Base-by-base conservation (phyloP, 225 moss, liverwort and hornwort species). In the Polytrichum formosum region DNA sequence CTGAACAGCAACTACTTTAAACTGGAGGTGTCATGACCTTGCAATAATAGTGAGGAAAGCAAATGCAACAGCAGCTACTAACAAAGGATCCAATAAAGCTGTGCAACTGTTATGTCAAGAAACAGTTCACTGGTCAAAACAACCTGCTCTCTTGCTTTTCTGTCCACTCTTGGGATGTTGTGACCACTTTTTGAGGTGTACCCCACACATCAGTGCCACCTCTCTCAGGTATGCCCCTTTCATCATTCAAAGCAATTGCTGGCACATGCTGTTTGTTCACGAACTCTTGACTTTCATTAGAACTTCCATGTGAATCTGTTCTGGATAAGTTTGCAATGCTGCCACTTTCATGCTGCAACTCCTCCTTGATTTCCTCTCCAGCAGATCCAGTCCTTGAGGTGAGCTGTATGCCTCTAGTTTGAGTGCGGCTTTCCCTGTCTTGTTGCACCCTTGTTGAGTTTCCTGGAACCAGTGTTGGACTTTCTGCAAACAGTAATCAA, bases 131-230 rank as follows among this genome's bases (percentile, higher is more conserved):
- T 28, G 6, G 31, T 30, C 6, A 31, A 4, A 37, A 5, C 63
- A 77, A 86, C 87, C 78, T 87, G 73, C 64, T 78, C 29, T 74
- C 81, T 30, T 78, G 74, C 59, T 68, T 76, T 61, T 67, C 61
- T 78, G 67, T 67, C 26, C 53, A 67, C 67, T 70, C 79, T 67
- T 67, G 75, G 21, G 73, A 63, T 56, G 55, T 62, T 68, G 70
- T 80, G 7, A 61, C 53, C 53, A 53, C 18, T 55, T 76, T 80
- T 55, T 76, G 80, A 46, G 68, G 75, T 26, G 73, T 63, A 62
- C 73, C 20, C 21, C 31, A 73, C 56, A 68, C 54, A 35, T 72
- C 73, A 25, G 65, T 53, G 53, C 66, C 60, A 33, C 70, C 72
- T 60, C 65, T 67, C 63, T 79, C 76, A 64, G 66, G 28, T 72